Evolutionary conservation across 768 basidiomycete species (phyloP), one percentile per base, ranked within the genome.

Genomic region (Neoboletus brunneissimus): DNA sequence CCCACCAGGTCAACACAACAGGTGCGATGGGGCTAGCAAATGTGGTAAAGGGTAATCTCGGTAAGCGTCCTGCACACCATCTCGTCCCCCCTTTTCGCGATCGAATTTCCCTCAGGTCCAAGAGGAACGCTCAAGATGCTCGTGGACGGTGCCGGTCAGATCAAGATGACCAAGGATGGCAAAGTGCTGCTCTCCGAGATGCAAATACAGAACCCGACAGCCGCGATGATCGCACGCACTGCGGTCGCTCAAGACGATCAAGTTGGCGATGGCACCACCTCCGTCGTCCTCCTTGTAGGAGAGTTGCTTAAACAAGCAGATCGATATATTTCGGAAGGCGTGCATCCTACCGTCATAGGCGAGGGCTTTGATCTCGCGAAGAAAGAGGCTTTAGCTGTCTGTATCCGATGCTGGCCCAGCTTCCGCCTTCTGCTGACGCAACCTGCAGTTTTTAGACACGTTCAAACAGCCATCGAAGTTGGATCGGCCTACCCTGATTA

Each of bases 81-180:
- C 56, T 57, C 49, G 35, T 54, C 54, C 34, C 51, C 53, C 48
- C 42, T 48, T 53, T 49, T 43, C 47, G 58, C 46, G 72, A 73
- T 72, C 69, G 58, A 60, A 56, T 49, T 48, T 63, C 42, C 38
- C 51, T 49, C 60, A 96, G 95, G 96, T 45, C 97, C 97, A 20
- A 80, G 96, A 74, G 97, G 97, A 56, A 98, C 97, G 0, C 82
- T 98, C 64, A 99, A 99, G 80, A 98, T 99, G 96, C 86, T 99
- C 51, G 97, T 99, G 42, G 97, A 98, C 74, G 97, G 97, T 54
- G 81, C 95, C 15, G 97, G 97, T 11, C 91, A 94, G 76, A 95
- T 99, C 74, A 99, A 98, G 82, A 95, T 99, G 91, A 98, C 97
- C 61, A 99, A 98, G 80, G 97, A 98, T 68, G 97, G 97, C 60